A percentile compares a stretch with the other conserved stretches of the same genome.
These are phyloP conservation scores for Ustilago trichophora DNA, from an alignment of 1,284 basidiomycete species.

Conservation along the genomic window DNA sequence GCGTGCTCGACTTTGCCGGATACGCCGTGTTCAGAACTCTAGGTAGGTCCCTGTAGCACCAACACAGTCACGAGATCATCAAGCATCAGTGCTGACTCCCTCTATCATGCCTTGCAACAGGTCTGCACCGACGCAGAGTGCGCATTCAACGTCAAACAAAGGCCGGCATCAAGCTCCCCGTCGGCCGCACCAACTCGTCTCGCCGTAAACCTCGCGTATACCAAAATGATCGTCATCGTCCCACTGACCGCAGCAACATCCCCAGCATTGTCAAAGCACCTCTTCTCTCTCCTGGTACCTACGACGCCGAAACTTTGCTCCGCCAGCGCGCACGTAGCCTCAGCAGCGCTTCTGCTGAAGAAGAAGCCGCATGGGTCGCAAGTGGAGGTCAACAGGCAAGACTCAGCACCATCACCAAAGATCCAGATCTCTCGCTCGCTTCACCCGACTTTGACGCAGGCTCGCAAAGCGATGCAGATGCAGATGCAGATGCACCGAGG, in stretches of 20 bases:
- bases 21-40: constrained; percentile 60
- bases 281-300: constrained; percentile 52
- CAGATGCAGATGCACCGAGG: too few species aligned
- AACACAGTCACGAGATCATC: too few species aligned
- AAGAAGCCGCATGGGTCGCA: constrained; percentile 46
- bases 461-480: constrained; percentile 7
- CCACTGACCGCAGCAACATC: constrained; percentile 36
- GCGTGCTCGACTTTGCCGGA: constrained; percentile 54
- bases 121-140: constrained; percentile 47
- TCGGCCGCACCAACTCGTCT: constrained; percentile 15
- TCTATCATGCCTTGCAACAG: too few species aligned
- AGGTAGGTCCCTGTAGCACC: too few species aligned
- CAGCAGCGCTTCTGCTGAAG: constrained; percentile 45
- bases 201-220: constrained; percentile 22
- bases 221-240: constrained; percentile 28
- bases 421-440: constrained; percentile 8
- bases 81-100: too few species aligned
- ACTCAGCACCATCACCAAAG: constrained; percentile 27
- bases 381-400: constrained; percentile 48
- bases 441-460: constrained; percentile 18
- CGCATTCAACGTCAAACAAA: constrained; percentile 41
- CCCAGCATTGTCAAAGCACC: constrained; percentile 47
- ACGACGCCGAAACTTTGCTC: constrained; percentile 58
- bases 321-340: constrained; percentile 52
- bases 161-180: constrained; percentile 8